A percentile compares a stretch with the other conserved stretches of the same genome.
phyloP scores from a whole-genome alignment of 2,329 filamentous ascomycete genomes.

The Tricladium varicosporioides region DNA sequence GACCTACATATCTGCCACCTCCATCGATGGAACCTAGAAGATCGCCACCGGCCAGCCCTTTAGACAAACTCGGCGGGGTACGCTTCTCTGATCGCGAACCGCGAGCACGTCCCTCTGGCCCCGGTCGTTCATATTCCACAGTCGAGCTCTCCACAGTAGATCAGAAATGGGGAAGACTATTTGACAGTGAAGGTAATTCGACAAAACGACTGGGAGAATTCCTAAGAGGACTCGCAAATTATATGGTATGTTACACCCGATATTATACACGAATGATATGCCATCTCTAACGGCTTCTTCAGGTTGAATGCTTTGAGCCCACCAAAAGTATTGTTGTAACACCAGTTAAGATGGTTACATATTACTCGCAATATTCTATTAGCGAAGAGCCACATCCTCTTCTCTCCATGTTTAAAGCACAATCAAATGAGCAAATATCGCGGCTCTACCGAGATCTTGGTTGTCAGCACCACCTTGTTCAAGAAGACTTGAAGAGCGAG shows the following conservation, averaged over 20 bases:
- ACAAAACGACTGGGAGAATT: conserved; percentile 69
- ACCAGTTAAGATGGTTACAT: conserved; percentile 70
- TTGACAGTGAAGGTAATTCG: conserved; percentile 64
- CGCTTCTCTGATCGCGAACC: conserved; percentile 27
- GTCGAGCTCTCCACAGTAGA: conserved; percentile 60
- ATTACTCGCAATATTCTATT: conserved; percentile 67
- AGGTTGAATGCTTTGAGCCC: conserved; percentile 70
- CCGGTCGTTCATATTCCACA: conserved; percentile 26
- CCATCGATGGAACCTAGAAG: conserved; percentile 25
- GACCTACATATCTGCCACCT: conserved; percentile 32
- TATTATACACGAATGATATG: conserved; percentile 3
- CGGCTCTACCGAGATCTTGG: conserved; percentile 54
- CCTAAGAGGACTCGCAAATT: conserved; percentile 68
- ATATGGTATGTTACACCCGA: conserved; percentile 55
- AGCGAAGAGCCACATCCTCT: conserved; percentile 68
- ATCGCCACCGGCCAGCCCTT: conserved; percentile 34
- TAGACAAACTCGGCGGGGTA: conserved; percentile 31
- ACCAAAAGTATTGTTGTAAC: conserved; percentile 69
- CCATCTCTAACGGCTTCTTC: conserved; percentile 12
- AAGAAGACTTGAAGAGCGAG: conserved; percentile 47
- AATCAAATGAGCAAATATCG: conserved; percentile 48
- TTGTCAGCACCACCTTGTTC: conserved; percentile 64
- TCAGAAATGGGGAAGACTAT: conserved; percentile 74
- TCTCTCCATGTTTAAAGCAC: conserved; percentile 38
- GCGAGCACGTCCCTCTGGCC: conserved; percentile 15